phyloP scores from a whole-genome alignment of 192 early-diverging fungal species.

The Rhizophagus sp. region DNA sequence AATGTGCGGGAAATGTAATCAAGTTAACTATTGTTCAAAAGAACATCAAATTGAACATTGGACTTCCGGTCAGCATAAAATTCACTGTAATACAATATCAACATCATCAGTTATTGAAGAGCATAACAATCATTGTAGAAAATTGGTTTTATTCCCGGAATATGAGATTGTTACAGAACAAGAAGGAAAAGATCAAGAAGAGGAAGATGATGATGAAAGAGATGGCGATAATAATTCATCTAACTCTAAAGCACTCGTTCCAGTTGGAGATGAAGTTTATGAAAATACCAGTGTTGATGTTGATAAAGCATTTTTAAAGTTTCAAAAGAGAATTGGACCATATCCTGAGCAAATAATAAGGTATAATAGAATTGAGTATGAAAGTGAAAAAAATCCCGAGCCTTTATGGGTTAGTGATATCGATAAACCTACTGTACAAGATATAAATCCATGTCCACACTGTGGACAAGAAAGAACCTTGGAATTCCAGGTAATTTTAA shows the following conservation, averaged over 20 bases:
- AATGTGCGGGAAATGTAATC: constrained; percentile 76
- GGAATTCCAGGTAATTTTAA: constrained; percentile 78
- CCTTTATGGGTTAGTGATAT: constrained; percentile 82
- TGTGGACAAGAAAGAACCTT: constrained; percentile 78
- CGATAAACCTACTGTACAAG: constrained; percentile 54
- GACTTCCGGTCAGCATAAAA: constrained; percentile 72
- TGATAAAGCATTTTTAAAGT: constrained; percentile 86
- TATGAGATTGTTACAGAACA: constrained; percentile 70
- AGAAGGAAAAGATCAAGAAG: constrained; percentile 41
- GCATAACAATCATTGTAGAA: constrained; percentile 34
- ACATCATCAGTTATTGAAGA: constrained; percentile 5
- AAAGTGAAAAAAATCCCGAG: constrained; percentile 49
- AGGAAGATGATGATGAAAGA: constrained; percentile 47
- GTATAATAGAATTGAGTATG: constrained; percentile 64
- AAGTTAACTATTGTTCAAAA: constrained; percentile 76
- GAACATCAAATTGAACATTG: constrained; percentile 87
- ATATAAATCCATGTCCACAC: constrained; percentile 67
- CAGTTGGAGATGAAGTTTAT: constrained; percentile 58
- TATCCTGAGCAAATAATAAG: constrained; percentile 87
- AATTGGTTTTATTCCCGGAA: constrained; percentile 53
- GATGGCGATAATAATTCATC: not conserved
- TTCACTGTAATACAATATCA: constrained; percentile 50
- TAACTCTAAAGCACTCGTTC: constrained; percentile 43
- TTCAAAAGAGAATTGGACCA: constrained; percentile 79
- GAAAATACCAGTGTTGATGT: constrained; percentile 85